A percentile compares a stretch with the other conserved stretches of the same genome.
These are phyloP conservation scores for Exophiala lecanii-corni DNA, from an alignment of 2,329 filamentous ascomycete species.

Conservation along the genomic window DNA sequence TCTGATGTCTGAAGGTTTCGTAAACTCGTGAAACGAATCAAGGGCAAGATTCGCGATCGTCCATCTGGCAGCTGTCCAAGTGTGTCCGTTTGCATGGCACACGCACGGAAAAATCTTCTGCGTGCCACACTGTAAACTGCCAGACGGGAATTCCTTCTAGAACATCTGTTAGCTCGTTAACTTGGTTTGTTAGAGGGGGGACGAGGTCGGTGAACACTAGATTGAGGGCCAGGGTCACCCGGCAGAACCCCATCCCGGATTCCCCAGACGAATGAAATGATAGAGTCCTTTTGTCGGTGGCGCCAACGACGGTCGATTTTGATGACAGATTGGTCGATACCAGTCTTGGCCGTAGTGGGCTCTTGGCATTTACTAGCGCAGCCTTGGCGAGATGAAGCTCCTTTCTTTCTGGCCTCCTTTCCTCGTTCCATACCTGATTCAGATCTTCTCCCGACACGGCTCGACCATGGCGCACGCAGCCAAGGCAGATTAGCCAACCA, in stretches of 20 bases:
- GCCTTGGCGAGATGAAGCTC: constrained; percentile 1
- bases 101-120: neutral
- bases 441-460: neutral
- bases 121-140: too few relatives aligned
- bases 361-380: neutral
- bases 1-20: too few relatives aligned
- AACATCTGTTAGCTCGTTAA: neutral
- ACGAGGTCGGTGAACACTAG: neutral
- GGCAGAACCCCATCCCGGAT: neutral
- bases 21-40: neutral
- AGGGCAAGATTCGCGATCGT: neutral
- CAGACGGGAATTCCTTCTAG: neutral
- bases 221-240: too few relatives aligned
- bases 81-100: neutral
- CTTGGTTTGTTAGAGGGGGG: neutral
- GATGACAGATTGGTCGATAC: neutral
- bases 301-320: too few relatives aligned
- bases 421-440: neutral
- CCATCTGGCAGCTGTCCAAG: neutral
- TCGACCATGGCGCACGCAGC: neutral
- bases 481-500: neutral
- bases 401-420: neutral
- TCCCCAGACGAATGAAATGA: neutral
- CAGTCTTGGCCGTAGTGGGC: neutral
- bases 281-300: too few relatives aligned